Percentiles rank a stretch among this genome's conserved stretches.
Conservation (phyloP, 257 asterid genomes). For the Cynanchum wilfordii region DNA sequence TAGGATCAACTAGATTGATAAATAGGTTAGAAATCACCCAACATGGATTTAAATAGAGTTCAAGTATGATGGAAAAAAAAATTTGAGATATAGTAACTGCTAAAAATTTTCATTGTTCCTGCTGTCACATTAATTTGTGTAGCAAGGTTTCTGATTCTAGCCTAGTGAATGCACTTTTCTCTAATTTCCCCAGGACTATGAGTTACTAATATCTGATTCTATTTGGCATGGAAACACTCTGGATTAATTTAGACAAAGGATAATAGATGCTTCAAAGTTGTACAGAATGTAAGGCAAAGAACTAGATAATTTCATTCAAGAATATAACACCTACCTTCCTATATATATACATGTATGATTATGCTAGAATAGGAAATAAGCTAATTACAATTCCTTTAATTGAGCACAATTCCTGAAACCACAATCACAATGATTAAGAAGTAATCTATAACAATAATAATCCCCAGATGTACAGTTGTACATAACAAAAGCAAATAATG, state of each 20-base stretch:
- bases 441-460: no score
- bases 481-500: no score
- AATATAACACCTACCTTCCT: no score
- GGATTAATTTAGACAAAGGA: not conserved
- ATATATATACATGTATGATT: no score
- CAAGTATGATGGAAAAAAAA: not conserved
- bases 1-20: not conserved
- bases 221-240: not conserved
- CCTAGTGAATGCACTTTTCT: not conserved
- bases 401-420: no score
- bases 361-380: no score
- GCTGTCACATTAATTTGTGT: not conserved
- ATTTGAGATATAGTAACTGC: not conserved
- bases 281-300: no score
- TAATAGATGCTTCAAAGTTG: not conserved
- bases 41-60: not conserved
- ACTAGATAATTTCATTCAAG: no score
- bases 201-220: not conserved
- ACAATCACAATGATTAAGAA: no score
- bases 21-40: not conserved
- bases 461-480: no score
- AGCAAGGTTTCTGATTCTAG: not conserved
- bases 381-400: no score
- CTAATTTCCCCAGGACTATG: not conserved
- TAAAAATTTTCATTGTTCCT: not conserved